Evolutionary conservation across 306 rosid species (phyloP).

Genomic region (Citrullus amarus): DNA sequence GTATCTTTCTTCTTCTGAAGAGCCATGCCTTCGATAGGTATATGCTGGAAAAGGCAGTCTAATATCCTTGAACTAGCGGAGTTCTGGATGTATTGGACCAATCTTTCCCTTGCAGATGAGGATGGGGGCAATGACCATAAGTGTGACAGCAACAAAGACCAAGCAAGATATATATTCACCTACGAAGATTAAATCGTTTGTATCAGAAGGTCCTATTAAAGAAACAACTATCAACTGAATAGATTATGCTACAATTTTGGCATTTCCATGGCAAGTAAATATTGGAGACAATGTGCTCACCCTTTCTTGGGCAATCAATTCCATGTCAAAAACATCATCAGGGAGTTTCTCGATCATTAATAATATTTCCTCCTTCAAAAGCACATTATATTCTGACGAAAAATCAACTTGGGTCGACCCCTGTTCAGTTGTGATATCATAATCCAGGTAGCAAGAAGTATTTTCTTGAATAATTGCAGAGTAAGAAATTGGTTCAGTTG

Average conservation of each 20-base stretch:
- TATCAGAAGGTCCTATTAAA: not conserved
- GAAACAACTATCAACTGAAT: slow-evolving; percentile 7
- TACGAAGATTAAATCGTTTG: slow-evolving; percentile 13
- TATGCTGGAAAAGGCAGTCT: slow-evolving; percentile 90
- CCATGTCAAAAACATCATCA: slow-evolving; percentile 50
- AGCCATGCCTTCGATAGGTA: slow-evolving; percentile 47
- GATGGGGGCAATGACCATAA: slow-evolving; percentile 67
- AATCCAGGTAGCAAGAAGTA: slow-evolving; percentile 27
- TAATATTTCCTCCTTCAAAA: slow-evolving; percentile 61
- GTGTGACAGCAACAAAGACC: slow-evolving; percentile 85
- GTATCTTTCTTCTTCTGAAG: slow-evolving; percentile 64
- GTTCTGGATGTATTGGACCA: slow-evolving; percentile 78
- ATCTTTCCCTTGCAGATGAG: slow-evolving; percentile 65
- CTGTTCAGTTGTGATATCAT: slow-evolving; percentile 32
- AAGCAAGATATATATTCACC: slow-evolving; percentile 75
- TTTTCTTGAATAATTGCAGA: slow-evolving; percentile 52
- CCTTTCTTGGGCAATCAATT: slow-evolving; percentile 49
- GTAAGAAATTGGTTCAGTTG: slow-evolving; percentile 58
- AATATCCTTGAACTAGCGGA: slow-evolving; percentile 54
- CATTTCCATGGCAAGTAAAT: not conserved
- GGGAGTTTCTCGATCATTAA: slow-evolving; percentile 57
- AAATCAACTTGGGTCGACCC: slow-evolving; percentile 35
- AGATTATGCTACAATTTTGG: not conserved
- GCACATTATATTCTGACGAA: slow-evolving; percentile 44
- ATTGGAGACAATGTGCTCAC: slow-evolving; percentile 24